Base-by-base conservation (phyloP, 108 stramenopile species). In the Cyclotella distinguenda region DNA sequence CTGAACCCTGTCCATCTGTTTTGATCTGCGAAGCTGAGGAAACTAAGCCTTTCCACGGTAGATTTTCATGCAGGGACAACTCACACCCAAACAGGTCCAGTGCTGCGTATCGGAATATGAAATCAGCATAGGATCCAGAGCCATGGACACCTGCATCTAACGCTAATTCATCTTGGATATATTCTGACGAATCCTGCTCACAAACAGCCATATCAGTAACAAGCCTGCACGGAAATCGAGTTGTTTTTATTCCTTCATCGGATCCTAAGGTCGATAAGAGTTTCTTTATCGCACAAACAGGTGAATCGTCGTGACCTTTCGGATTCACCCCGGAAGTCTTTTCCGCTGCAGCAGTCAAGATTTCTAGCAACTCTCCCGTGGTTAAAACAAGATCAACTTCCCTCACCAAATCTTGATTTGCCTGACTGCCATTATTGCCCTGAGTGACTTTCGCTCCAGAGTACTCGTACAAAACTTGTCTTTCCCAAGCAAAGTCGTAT, bases 311-410 rank as follows among this genome's bases (percentile, higher is more conserved):
- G 12, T 12, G 32, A 26, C 46, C 53, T 44, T 51, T 27, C 55
- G 18, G 6, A 60, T 42, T 68, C 28, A 53, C 51, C 44, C 13
- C 30, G n/a, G n/a, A n/a, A 18, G 3, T 18, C 10, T 70, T 72
- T 38, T 54, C 53, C 13, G 49, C 63, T 1, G 68, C 65, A 58
- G 87, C 92, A 43, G 43, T 50, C 49, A 97, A 48, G 54, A 96
- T 35, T 44, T 90, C 79, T 5, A 94, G 57, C 3, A 96, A 70
- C 70, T 99, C 99, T 25, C 72, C 54, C 0, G 96, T 91, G 0
- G 97, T 96, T 25, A 99, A 79, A 8, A 97, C 97, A 22, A 96
- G 65, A 78, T 98, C 96, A n/a, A 98, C 96, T 60, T 96, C 96
- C 12, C 74, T 66, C 32, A 69, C 61, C 46, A 64, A 39, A 1